Conservation (phyloP, 1,284 basidiomycete genomes). For the Malassezia sp. region DNA sequence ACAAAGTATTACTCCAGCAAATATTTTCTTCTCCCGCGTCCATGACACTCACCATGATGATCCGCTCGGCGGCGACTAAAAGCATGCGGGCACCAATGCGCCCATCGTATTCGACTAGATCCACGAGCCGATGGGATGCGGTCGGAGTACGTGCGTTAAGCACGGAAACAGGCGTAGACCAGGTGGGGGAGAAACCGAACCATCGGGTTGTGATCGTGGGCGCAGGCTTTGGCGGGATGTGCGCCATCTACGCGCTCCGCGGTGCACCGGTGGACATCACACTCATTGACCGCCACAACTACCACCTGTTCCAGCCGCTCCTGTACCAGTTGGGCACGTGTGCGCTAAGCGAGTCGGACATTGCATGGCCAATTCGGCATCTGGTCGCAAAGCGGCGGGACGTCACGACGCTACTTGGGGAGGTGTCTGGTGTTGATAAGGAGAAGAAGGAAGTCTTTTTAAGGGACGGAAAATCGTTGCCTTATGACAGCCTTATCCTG, state of each 20-base stretch:
- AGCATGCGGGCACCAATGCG: too few relatives aligned
- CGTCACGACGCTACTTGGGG: not conserved
- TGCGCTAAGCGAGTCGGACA: not conserved
- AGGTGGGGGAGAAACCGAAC: too few relatives aligned
- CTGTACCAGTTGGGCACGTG: conserved; percentile 3
- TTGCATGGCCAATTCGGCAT: conserved; percentile 3
- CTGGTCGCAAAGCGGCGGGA: not conserved
- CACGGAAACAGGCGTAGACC: too few relatives aligned
- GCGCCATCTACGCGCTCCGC: not conserved
- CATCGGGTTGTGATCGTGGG: not conserved
- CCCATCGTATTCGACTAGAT: too few relatives aligned
- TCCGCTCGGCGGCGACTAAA: too few relatives aligned
- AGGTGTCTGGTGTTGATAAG: not conserved
- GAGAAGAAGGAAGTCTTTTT: not conserved
- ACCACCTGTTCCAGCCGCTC: conserved; percentile 3
- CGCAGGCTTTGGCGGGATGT: conserved; percentile 1
- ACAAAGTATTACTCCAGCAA: too few relatives aligned
- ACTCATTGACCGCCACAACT: not conserved
- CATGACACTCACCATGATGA: too few relatives aligned
- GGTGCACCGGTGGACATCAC: conserved; percentile 1
- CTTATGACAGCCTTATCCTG: not conserved
- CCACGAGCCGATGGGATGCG: too few relatives aligned
- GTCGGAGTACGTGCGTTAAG: too few relatives aligned
- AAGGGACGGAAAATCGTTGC: too few relatives aligned
- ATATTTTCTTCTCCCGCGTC: too few relatives aligned